Percentiles rank a stretch among this genome's conserved stretches.
Conservation (phyloP, 2,329 filamentous ascomycete genomes). For the Elsinoe batatas region DNA sequence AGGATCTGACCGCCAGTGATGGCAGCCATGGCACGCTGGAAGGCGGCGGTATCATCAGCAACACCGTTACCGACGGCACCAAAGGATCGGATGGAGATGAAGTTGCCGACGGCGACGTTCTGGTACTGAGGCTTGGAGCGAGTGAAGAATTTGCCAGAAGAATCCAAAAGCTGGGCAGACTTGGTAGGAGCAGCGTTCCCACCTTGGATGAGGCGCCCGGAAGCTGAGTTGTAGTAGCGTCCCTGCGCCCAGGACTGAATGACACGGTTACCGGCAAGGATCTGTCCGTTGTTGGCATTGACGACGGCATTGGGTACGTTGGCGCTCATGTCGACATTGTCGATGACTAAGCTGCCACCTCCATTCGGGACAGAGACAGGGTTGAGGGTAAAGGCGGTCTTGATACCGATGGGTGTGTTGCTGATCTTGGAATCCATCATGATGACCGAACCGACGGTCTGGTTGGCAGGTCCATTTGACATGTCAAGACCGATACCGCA, state of each 20-base stretch:
- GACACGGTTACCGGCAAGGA: constrained; percentile 61
- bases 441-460: constrained; percentile 78
- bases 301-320: constrained; percentile 55
- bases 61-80: constrained; percentile 81
- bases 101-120: constrained; percentile 52
- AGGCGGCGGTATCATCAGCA: constrained; percentile 76
- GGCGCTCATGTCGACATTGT: constrained; percentile 75
- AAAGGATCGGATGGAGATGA: constrained; percentile 67
- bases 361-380: constrained; percentile 51
- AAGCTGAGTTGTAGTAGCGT: constrained; percentile 52
- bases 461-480: constrained; percentile 38
- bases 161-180: constrained; percentile 55
- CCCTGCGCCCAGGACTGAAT: constrained; percentile 72
- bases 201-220: constrained; percentile 49
- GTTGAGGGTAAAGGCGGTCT: constrained; percentile 63
- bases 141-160: constrained; percentile 62
- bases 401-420: constrained; percentile 66
- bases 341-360: constrained; percentile 73
- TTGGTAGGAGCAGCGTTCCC: constrained; percentile 44
- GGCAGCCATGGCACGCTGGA: constrained; percentile 67
- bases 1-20: constrained; percentile 49
- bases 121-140: constrained; percentile 86
- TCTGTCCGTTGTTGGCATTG: constrained; percentile 43
- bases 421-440: constrained; percentile 71
- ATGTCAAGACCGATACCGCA: constrained; percentile 41